Percentiles rank a stretch among this genome's conserved stretches.
These are phyloP conservation scores for Hura crepitans DNA, from an alignment of 441 rosid genomes.

Conservation along the genomic window DNA sequence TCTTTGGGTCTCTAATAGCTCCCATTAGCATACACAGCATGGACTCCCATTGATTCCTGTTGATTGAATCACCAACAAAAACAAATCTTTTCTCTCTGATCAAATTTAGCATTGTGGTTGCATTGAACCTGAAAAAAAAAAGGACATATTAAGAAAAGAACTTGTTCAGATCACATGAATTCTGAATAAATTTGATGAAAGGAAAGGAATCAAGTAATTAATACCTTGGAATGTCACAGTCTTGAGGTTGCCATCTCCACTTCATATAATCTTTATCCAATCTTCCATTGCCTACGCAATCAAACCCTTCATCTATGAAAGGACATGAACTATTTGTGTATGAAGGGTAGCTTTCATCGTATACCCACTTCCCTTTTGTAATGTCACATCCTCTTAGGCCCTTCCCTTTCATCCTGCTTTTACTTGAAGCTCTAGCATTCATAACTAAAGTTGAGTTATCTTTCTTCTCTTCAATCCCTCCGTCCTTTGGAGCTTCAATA, in stretches of 20 bases:
- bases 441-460: constrained; percentile 12
- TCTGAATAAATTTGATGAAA: background rate
- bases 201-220: background rate
- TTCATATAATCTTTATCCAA: constrained; percentile 58
- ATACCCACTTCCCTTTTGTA: constrained; percentile 74
- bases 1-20: constrained; percentile 71
- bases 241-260: constrained; percentile 82
- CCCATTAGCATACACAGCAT: constrained; percentile 75
- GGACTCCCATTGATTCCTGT: constrained; percentile 94
- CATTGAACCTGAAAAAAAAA: constrained; percentile 58
- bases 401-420: constrained; percentile 28
- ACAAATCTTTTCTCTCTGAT: constrained; percentile 84
- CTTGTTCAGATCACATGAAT: constrained; percentile 4
- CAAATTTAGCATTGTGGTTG: constrained; percentile 62
- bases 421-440: constrained; percentile 9
- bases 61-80: constrained; percentile 95
- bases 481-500: constrained; percentile 24
- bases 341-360: constrained; percentile 51
- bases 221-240: constrained; percentile 75
- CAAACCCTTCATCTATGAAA: constrained; percentile 85
- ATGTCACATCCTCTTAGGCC: constrained; percentile 45
- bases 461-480: constrained; percentile 28
- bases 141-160: constrained; percentile 20
- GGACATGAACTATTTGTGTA: constrained; percentile 72
- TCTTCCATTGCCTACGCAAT: constrained; percentile 74